phyloP scores from a whole-genome alignment of 2,329 filamentous ascomycete species.

The Capronia epimyces region DNA sequence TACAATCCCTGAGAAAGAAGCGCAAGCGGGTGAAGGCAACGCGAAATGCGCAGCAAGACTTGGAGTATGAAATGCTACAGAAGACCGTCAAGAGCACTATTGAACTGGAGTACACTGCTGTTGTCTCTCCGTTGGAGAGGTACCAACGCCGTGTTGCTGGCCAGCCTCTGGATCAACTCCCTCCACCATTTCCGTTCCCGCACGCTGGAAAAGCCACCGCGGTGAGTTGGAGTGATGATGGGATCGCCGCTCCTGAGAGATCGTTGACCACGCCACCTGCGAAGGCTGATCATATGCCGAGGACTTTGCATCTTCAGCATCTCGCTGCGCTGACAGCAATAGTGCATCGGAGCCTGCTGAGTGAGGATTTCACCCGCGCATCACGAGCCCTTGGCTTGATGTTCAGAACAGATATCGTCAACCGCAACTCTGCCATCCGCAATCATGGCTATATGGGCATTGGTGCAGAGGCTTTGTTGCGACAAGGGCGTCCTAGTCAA shows the following conservation, averaged over 20 bases:
- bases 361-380: slow-evolving; percentile 66
- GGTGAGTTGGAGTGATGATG: background rate
- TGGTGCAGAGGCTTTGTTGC: slow-evolving; percentile 76
- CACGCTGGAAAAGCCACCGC: slow-evolving; percentile 34
- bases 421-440: slow-evolving; percentile 61
- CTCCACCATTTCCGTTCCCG: slow-evolving; percentile 40
- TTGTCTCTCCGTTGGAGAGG: slow-evolving; percentile 38
- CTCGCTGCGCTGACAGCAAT: slow-evolving; percentile 63
- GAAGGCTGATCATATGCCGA: slow-evolving; percentile 27
- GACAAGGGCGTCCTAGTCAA: slow-evolving; percentile 31
- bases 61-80: slow-evolving; percentile 1
- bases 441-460: slow-evolving; percentile 70
- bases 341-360: slow-evolving; percentile 65
- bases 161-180: slow-evolving; percentile 35
- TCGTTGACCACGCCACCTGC: slow-evolving; percentile 32
- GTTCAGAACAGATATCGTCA: slow-evolving; percentile 55
- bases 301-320: slow-evolving; percentile 48
- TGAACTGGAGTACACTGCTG: slow-evolving; percentile 24
- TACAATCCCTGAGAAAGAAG: slow-evolving; percentile 3
- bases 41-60: slow-evolving; percentile 6
- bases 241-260: slow-evolving; percentile 8
- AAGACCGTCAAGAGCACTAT: slow-evolving; percentile 3
- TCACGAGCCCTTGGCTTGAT: slow-evolving; percentile 70
- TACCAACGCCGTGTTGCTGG: slow-evolving; percentile 42
- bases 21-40: slow-evolving; percentile 29